These are phyloP conservation scores for Oryza nivara DNA, from an alignment of 176 grass and related monocot genomes.

Conservation along the genomic window DNA sequence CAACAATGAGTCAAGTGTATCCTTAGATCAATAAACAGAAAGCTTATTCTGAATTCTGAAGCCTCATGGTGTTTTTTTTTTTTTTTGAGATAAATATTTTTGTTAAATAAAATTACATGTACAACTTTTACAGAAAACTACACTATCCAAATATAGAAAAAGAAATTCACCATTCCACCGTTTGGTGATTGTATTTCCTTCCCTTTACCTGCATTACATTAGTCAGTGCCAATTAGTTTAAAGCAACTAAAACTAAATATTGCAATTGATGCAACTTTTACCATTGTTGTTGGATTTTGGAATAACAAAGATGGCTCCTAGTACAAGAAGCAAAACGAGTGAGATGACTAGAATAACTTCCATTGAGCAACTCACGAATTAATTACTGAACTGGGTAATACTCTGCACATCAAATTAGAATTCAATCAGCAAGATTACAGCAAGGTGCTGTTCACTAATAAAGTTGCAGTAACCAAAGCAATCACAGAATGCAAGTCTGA, in stretches of 20 bases:
- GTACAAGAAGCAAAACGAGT: conserved; percentile 52
- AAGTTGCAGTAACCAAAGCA: background rate
- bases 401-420: background rate
- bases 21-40: conserved; percentile 5
- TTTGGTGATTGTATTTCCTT: conserved; percentile 24
- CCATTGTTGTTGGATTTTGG: conserved; percentile 68
- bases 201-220: conserved; percentile 48
- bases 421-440: background rate
- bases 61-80: background rate
- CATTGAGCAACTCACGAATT: conserved; percentile 42
- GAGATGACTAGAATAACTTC: conserved; percentile 49
- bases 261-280: conserved; percentile 12
- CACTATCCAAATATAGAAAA: background rate
- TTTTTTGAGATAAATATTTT: background rate
- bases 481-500: background rate
- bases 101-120: background rate
- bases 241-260: background rate
- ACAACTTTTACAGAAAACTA: background rate
- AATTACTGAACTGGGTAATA: background rate
- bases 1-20: background rate
- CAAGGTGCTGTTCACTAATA: background rate
- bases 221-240: background rate
- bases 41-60: background rate
- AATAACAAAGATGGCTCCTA: conserved; percentile 65
- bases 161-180: conserved; percentile 36